Evolutionary conservation across 495 filamentous ascomycete species (phyloP).

Genomic region (Stereocaulon alpinum): DNA sequence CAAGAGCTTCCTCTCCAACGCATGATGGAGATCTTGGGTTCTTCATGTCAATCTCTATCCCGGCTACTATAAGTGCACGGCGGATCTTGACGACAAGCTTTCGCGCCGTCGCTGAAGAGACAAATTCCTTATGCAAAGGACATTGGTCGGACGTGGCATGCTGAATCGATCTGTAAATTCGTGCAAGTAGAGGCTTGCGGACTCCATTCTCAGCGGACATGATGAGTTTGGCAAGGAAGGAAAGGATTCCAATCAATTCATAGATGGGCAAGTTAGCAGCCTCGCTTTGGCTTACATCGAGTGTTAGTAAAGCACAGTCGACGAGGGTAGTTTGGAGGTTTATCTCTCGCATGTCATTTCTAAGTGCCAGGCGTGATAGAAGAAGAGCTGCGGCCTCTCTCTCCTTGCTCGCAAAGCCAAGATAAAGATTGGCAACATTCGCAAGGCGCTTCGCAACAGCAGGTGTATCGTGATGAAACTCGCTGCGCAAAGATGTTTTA

Average conservation of each 20-base stretch:
- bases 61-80: slow-evolving; percentile 50
- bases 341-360: slow-evolving; percentile 76
- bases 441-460: slow-evolving; percentile 61
- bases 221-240: slow-evolving; percentile 65
- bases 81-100: slow-evolving; percentile 77
- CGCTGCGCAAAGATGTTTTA: slow-evolving; percentile 21
- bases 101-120: slow-evolving; percentile 61
- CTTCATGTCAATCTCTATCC: slow-evolving; percentile 27
- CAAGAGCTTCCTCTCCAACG: slow-evolving; percentile 47
- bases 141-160: slow-evolving; percentile 33
- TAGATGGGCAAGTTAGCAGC: slow-evolving; percentile 41
- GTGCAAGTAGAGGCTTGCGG: slow-evolving; percentile 39
- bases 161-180: slow-evolving; percentile 44
- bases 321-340: slow-evolving; percentile 56
- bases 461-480: slow-evolving; percentile 42
- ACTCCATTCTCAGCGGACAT: slow-evolving; percentile 43
- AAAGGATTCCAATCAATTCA: slow-evolving; percentile 61
- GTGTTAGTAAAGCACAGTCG: slow-evolving; percentile 52
- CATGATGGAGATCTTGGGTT: slow-evolving; percentile 28
- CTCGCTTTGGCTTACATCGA: slow-evolving; percentile 31
- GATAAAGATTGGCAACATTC: slow-evolving; percentile 55
- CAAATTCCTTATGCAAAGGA: slow-evolving; percentile 29
- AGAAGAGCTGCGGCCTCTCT: slow-evolving; percentile 73
- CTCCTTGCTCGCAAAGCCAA: slow-evolving; percentile 71
- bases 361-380: slow-evolving; percentile 69